A percentile compares a stretch with the other conserved stretches of the same genome.
Conservation (phyloP, 2,329 filamentous ascomycete genomes). For the Aspergillus sp. region DNA sequence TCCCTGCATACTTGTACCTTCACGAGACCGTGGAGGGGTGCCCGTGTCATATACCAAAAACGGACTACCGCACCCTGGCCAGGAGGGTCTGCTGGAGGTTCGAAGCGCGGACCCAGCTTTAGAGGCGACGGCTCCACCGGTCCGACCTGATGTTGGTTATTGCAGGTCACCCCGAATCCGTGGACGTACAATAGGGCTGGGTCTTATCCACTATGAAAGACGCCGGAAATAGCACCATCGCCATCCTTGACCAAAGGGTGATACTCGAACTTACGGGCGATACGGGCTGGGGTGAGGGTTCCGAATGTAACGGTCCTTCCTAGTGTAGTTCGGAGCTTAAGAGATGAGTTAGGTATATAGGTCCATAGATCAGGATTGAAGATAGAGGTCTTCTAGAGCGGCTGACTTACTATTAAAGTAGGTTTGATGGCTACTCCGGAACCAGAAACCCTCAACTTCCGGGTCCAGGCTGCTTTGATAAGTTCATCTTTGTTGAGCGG, state of each 20-base stretch:
- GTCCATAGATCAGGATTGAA: neutral
- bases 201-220: slow-evolving; percentile 16
- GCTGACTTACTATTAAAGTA: slow-evolving; percentile 14
- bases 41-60: slow-evolving; percentile 16
- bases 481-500: slow-evolving; percentile 10
- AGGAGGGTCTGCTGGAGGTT: slow-evolving; percentile 4
- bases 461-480: slow-evolving; percentile 12
- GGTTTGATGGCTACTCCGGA: neutral
- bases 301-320: slow-evolving; percentile 16
- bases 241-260: slow-evolving; percentile 7
- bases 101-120: neutral
- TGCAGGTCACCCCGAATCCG: slow-evolving; percentile 15
- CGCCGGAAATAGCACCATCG: slow-evolving; percentile 14
- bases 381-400: neutral
- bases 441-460: neutral
- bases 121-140: neutral
- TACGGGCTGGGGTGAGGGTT: neutral
- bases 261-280: slow-evolving; percentile 3
- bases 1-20: slow-evolving; percentile 16
- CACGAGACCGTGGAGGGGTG: slow-evolving; percentile 7
- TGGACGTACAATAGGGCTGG: neutral
- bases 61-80: neutral
- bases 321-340: slow-evolving; percentile 14
- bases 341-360: neutral
- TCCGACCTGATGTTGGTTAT: neutral